Evolutionary conservation across 768 basidiomycete genomes (phyloP), one percentile per base, ranked within the genome.

Genomic region (Leccinum sublutescens): DNA sequence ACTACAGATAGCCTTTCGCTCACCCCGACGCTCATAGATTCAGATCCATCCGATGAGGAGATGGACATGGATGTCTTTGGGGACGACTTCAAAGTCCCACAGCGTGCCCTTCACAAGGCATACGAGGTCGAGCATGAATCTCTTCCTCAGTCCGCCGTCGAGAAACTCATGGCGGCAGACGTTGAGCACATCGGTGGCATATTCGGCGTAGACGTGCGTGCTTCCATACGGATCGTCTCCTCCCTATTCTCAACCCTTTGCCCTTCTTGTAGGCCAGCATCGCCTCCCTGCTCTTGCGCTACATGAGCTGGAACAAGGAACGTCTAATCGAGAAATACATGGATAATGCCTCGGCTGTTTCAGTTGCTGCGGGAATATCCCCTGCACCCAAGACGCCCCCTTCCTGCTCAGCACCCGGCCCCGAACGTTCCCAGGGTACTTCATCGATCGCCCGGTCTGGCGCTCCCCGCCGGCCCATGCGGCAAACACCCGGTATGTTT

Each of bases 231-330:
- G 43, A 55, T 48, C 38, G 53, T 58, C 10, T 17, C 14, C 15
- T 14, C 8, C 27, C 7, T 25, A 10, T 54, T n/a, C 50, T 56
- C 33, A 64, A 19, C n/a, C 40, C 40, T 43, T 19, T 52, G 21
- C 7, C 52, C n/a, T 21, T 14, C 23, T 54, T 45, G 19, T 70
- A 95, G 93, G 65, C 74, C 2, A 82, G 83, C 66, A 82, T 82
- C 2, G 95, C 95, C 4, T 80, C 85, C 2, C 77, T 95, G 31
- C 80, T 99, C 6, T 78, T 99, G 59, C 85, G 95, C 29, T 78
- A 91, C 75, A 84, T 89, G 79, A 79, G 82, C 56, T 99, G 97
- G 97, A 98, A 98, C 80, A 93, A 92, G 70, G 97, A 99, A 72
- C 87, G 88, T 57, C 82, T 99, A 21, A 93, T 94, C 65, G 96